Conservation (phyloP, 768 basidiomycete species). For the Lactarius vividus region DNA sequence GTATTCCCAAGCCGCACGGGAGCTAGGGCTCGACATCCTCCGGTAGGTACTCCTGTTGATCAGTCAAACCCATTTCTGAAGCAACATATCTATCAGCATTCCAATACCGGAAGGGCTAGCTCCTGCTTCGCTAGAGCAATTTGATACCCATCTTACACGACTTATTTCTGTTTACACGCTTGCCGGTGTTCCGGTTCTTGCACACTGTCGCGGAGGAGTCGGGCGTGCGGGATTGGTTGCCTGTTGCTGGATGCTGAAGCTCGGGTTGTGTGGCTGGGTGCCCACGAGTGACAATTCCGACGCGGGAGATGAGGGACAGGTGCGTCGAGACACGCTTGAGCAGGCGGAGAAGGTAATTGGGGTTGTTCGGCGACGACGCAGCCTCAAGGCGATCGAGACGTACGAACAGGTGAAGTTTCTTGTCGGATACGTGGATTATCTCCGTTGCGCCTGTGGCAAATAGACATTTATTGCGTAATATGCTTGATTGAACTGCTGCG, state of each 20-base stretch:
- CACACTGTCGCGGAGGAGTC: slow-evolving; percentile 93
- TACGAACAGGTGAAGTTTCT: slow-evolving; percentile 89
- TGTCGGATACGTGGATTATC: slow-evolving; percentile 68
- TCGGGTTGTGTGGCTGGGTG: slow-evolving; percentile 82
- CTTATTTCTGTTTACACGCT: slow-evolving; percentile 74
- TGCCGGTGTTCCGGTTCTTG: slow-evolving; percentile 65
- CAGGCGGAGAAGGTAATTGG: slow-evolving; percentile 72
- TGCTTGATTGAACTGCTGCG: neutral
- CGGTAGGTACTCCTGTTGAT: slow-evolving; percentile 44
- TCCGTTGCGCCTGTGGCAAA: slow-evolving; percentile 36
- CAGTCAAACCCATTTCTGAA: slow-evolving; percentile 3
- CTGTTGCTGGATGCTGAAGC: slow-evolving; percentile 88
- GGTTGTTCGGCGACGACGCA: slow-evolving; percentile 71
- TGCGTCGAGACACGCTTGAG: slow-evolving; percentile 50
- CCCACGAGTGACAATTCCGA: slow-evolving; percentile 28
- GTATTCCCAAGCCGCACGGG: slow-evolving; percentile 61
- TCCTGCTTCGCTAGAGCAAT: slow-evolving; percentile 52
- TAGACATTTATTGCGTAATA: slow-evolving; percentile 16
- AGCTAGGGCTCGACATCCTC: slow-evolving; percentile 73
- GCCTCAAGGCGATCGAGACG: slow-evolving; percentile 90
- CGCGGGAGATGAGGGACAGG: slow-evolving; percentile 20
- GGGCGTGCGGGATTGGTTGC: slow-evolving; percentile 91
- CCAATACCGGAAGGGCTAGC: slow-evolving; percentile 90
- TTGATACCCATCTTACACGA: slow-evolving; percentile 65
- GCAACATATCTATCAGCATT: slow-evolving; percentile 46